These are phyloP conservation scores for Oenanthe sinensis DNA, from an alignment of 129 eudicot species.

Conservation along the genomic window DNA sequence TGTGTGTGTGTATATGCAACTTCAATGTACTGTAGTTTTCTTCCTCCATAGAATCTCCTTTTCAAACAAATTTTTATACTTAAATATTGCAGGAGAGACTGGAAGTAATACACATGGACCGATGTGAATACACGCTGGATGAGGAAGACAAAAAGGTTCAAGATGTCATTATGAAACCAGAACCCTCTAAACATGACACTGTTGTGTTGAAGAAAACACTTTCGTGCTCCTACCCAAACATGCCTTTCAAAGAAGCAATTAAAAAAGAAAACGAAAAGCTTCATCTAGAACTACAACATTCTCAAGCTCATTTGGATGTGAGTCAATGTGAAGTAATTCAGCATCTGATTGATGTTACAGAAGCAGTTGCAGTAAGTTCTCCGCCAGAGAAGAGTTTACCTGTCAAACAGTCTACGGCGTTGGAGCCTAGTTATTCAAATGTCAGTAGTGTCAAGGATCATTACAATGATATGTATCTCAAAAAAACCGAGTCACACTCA, in stretches of 20 bases:
- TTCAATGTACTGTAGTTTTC: not conserved
- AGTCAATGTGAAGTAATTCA: slow-evolving; percentile 89
- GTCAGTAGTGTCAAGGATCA: slow-evolving; percentile 31
- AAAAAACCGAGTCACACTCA: slow-evolving; percentile 28
- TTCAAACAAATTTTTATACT: slow-evolving; percentile 5
- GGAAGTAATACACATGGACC: slow-evolving; percentile 76
- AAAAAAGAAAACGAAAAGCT: slow-evolving; percentile 83
- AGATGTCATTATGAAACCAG: slow-evolving; percentile 75
- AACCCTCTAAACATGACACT: slow-evolving; percentile 53
- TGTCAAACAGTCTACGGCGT: slow-evolving; percentile 31
- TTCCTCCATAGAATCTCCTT: not conserved
- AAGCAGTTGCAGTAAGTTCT: slow-evolving; percentile 62
- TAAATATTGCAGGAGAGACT: slow-evolving; percentile 55
- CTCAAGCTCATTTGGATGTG: slow-evolving; percentile 79
- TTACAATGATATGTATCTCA: slow-evolving; percentile 29
- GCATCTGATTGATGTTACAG: slow-evolving; percentile 75
- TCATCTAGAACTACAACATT: slow-evolving; percentile 73
- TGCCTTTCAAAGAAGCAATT: slow-evolving; percentile 63
- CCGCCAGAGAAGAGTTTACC: slow-evolving; percentile 46
- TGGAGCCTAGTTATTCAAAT: slow-evolving; percentile 31
- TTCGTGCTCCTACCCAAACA: slow-evolving; percentile 88
- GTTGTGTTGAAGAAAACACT: slow-evolving; percentile 69
- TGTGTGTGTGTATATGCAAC: not conserved
- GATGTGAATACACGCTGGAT: slow-evolving; percentile 76
- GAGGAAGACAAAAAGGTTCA: slow-evolving; percentile 89